phyloP scores from a whole-genome alignment of 495 filamentous ascomycete species.

The Aspergillus ellipticus region DNA sequence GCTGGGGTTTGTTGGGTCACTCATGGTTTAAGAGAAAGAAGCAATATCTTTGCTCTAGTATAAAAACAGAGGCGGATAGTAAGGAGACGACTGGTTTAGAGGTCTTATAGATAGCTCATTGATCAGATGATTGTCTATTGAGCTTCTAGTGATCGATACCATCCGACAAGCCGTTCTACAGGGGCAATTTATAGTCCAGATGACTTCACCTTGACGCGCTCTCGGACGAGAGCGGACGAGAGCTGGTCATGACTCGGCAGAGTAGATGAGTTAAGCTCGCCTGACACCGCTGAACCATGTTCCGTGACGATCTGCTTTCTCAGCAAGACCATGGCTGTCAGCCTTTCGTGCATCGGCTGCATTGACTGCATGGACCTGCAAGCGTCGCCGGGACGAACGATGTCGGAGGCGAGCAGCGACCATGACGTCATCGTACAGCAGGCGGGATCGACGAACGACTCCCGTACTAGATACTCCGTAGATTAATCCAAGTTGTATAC shows the following conservation, averaged over 20 bases:
- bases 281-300: neutral
- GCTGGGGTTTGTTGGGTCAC: constrained; percentile 56
- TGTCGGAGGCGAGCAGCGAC: neutral
- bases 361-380: no score
- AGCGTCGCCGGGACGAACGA: no score
- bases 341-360: no score
- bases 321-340: neutral
- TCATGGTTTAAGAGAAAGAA: constrained; percentile 28
- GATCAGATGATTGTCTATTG: neutral
- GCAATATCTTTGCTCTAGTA: no score
- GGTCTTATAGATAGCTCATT: neutral
- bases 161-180: neutral
- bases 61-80: no score
- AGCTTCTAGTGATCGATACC: neutral
- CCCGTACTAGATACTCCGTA: no score
- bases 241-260: neutral
- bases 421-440: constrained; percentile 1
- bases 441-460: neutral
- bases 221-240: constrained; percentile 2
- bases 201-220: constrained; percentile 35
- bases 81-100: no score
- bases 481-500: no score
- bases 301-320: neutral
- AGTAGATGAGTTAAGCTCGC: neutral
- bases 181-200: constrained; percentile 9